Percentiles rank a stretch among this genome's conserved stretches.
These are phyloP conservation scores for Mallotus nudiflorus DNA, from an alignment of 345 rosid species.

Conservation along the genomic window DNA sequence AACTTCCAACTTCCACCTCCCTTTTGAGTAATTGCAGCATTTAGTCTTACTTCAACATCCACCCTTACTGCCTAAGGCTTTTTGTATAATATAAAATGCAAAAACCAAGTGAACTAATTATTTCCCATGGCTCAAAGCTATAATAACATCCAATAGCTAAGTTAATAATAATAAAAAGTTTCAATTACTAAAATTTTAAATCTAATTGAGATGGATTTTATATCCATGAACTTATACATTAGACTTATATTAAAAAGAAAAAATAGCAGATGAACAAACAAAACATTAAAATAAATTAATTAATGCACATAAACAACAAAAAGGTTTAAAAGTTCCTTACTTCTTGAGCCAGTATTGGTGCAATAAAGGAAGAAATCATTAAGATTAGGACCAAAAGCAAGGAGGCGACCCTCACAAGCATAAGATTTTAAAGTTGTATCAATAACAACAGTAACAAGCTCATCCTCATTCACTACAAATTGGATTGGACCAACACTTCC, in stretches of 20 bases:
- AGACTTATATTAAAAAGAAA: not conserved
- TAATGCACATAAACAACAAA: not conserved
- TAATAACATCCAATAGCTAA: slow-evolving; percentile 21
- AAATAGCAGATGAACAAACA: not conserved
- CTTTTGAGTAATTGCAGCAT: slow-evolving; percentile 45
- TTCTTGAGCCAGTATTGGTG: slow-evolving; percentile 53
- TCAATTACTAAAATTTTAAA: no score
- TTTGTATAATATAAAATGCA: slow-evolving; percentile 88
- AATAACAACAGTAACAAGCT: slow-evolving; percentile 72
- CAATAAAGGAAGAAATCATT: slow-evolving; percentile 76
- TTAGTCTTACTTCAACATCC: slow-evolving; percentile 32
- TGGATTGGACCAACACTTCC: slow-evolving; percentile 99
- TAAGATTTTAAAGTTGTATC: slow-evolving; percentile 77
- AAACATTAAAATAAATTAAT: not conserved
- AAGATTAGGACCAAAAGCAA: slow-evolving; percentile 76
- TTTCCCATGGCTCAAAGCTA: slow-evolving; percentile 75
- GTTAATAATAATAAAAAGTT: no score
- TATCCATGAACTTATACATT: no score
- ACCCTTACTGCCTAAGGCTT: slow-evolving; percentile 57
- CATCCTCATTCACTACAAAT: slow-evolving; percentile 74
- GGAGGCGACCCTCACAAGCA: slow-evolving; percentile 97
- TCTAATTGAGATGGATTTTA: no score
- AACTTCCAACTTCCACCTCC: slow-evolving; percentile 73
- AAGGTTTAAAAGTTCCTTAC: slow-evolving; percentile 28
- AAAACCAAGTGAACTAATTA: slow-evolving; percentile 73